phyloP scores from a whole-genome alignment of 805 yeast genomes.

The Wickerhamiella sergipiensis region DNA sequence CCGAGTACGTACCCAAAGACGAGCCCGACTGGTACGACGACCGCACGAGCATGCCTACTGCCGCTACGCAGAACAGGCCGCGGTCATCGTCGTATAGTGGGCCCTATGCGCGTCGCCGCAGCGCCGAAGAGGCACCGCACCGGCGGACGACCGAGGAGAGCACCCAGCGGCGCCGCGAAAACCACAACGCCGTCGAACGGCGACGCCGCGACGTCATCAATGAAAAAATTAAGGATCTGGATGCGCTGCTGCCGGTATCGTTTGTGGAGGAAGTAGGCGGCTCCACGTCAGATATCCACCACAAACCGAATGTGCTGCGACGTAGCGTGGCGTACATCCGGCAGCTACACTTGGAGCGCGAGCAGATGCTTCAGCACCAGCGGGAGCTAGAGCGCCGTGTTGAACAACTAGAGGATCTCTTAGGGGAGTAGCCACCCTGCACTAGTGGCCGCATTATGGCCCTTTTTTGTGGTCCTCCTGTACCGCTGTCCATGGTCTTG shows the following conservation, averaged over 20 bases:
- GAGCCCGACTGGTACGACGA: not conserved
- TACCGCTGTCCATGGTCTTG: too few species aligned
- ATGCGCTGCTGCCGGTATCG: conserved; percentile 57
- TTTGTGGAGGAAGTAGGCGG: conserved; percentile 10
- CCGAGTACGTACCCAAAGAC: not conserved
- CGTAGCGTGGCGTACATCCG: conserved; percentile 69
- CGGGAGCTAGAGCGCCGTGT: conserved; percentile 1
- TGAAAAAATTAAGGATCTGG: conserved; percentile 74
- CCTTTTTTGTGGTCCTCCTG: too few species aligned
- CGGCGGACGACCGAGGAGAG: not conserved
- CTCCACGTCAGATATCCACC: conserved; percentile 40
- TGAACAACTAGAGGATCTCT: not conserved
- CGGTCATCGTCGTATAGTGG: not conserved
- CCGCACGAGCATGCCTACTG: not conserved
- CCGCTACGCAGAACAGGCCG: not conserved
- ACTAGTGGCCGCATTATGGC: too few species aligned
- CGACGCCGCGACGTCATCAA: conserved; percentile 83
- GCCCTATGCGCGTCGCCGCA: not conserved
- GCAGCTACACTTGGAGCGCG: conserved; percentile 33
- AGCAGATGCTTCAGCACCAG: not conserved
- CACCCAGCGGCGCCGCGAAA: conserved; percentile 55
- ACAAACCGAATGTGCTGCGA: conserved; percentile 64
- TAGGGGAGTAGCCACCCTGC: not conserved
- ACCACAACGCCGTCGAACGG: conserved; percentile 90
- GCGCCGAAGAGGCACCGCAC: not conserved